phyloP scores from a whole-genome alignment of 352 stramenopile species.

The Albugo laibachii region DNA sequence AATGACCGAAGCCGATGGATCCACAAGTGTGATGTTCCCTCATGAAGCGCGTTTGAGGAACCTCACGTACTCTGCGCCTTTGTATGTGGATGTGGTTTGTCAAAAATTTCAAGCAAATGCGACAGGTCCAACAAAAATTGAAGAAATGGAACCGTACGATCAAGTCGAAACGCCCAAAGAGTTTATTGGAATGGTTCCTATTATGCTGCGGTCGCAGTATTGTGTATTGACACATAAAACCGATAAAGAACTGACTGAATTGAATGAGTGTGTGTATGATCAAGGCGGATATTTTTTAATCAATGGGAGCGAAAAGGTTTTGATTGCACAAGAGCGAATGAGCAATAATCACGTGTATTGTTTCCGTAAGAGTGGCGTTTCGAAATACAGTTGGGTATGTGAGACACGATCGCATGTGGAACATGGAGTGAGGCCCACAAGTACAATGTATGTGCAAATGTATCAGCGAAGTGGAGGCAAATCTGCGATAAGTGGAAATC shows the following conservation, averaged over 20 bases:
- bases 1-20: conserved; percentile 93
- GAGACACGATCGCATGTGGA: conserved; percentile 95
- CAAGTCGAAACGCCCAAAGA: conserved; percentile 79
- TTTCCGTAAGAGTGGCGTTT: conserved; percentile 95
- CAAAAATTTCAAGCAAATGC: conserved; percentile 74
- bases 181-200: conserved; percentile 97
- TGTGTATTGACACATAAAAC: conserved; percentile 87
- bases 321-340: conserved; percentile 99
- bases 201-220: conserved; percentile 96
- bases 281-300: conserved; percentile 99
- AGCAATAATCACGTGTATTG: conserved; percentile 99
- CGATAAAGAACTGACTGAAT: conserved; percentile 85
- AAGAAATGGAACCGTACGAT: conserved; percentile 78
- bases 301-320: conserved; percentile 94
- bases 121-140: conserved; percentile 9
- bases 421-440: conserved; percentile 86
- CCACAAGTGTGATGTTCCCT: conserved; percentile 96
- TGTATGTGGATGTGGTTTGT: conserved; percentile 97
- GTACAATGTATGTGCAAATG: conserved; percentile 98
- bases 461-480: conserved; percentile 91
- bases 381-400: conserved; percentile 93
- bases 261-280: conserved; percentile 99
- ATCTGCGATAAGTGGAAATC: conserved; percentile 91
- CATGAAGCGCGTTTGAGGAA: conserved; percentile 97
- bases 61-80: conserved; percentile 95